Base-by-base conservation (phyloP, 106 monocot genomes). In the Phalaenopsis aphrodite region DNA sequence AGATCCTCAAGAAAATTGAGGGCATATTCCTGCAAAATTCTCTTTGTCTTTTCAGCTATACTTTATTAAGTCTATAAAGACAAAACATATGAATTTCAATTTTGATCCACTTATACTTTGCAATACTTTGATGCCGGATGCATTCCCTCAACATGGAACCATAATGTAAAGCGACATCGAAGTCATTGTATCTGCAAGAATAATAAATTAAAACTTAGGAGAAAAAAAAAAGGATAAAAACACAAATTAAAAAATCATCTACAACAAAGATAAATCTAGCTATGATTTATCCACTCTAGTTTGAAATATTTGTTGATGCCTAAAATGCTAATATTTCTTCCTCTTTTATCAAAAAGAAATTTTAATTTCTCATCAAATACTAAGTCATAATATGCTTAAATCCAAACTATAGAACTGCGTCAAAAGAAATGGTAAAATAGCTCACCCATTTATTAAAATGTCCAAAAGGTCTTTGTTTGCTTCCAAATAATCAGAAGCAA, bases 401-500 rank as follows among this genome's bases (percentile, higher is more conserved):
- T n/a, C 19, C 17, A 1, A 45, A 74, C 19, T 19, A 45, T 42
- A 73, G 16, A 73, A 41, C 15, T 42, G 43, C 1, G 43, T 74
- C 74, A 41, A 81, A 48, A 81, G 76, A 16, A 24, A 81, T 24
- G 10, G 55, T 37, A 49, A 5, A 24, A 81, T 24, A 19, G 55
- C 49, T 81, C 69, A 72, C 49, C 52, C 52, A 56, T 45, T 48
- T 48, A 74, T 74, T 56, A 55, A 76, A 76, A 76, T 76, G 30
- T 30, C 76, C 71, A 49, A 81, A 30, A 97, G 86, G 84, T 97
- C 97, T 64, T 90, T 92, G 83, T 97, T 97, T 55, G 87, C 92
- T 83, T 97, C 97, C 79, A 97, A 84, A 75, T 94, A 97, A 56
- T 97, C 92, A 36, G 92, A 97, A 72, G 97, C 92, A 86, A 97